Conservation (phyloP, 176 grass and related monocot genomes). For the Musa schizocarpa region DNA sequence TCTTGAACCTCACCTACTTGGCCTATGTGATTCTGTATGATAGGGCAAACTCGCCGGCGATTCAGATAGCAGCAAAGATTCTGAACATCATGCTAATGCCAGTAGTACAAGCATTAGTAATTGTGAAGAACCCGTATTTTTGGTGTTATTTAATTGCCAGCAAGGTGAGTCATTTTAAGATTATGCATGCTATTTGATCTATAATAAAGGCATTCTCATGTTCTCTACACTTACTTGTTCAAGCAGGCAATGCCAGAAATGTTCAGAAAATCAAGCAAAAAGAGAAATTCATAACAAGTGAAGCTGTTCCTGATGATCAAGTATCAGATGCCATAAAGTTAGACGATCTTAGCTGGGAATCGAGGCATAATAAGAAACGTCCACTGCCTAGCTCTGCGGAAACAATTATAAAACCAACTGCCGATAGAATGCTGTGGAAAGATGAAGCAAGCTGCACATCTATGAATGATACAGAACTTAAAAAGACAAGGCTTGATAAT, state of each 20-base stretch:
- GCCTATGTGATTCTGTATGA: neutral
- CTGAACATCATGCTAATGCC: neutral
- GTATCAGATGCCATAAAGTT: constrained; percentile 14
- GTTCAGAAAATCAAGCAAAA: constrained; percentile 6
- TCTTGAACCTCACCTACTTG: neutral
- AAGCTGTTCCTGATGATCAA: constrained; percentile 9
- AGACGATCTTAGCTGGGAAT: constrained; percentile 10
- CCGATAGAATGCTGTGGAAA: constrained; percentile 19
- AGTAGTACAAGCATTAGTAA: neutral
- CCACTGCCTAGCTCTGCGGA: constrained; percentile 13
- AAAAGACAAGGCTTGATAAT: constrained; percentile 55
- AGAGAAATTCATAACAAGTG: neutral
- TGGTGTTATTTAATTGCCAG: neutral
- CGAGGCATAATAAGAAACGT: constrained; percentile 7
- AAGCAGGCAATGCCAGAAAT: constrained; percentile 24
- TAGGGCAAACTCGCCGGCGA: neutral
- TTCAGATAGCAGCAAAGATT: neutral
- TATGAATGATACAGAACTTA: constrained; percentile 20
- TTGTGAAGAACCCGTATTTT: neutral
- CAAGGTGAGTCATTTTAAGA: constrained; percentile 5
- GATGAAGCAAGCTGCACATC: constrained; percentile 16
- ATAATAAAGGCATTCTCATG: constrained; percentile 5
- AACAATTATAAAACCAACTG: constrained; percentile 19
- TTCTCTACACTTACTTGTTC: constrained; percentile 23
- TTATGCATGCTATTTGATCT: neutral